Evolutionary conservation across 1,284 basidiomycete genomes (phyloP), one percentile per base, ranked within the genome.

Genomic region (Sutorius eximius): DNA sequence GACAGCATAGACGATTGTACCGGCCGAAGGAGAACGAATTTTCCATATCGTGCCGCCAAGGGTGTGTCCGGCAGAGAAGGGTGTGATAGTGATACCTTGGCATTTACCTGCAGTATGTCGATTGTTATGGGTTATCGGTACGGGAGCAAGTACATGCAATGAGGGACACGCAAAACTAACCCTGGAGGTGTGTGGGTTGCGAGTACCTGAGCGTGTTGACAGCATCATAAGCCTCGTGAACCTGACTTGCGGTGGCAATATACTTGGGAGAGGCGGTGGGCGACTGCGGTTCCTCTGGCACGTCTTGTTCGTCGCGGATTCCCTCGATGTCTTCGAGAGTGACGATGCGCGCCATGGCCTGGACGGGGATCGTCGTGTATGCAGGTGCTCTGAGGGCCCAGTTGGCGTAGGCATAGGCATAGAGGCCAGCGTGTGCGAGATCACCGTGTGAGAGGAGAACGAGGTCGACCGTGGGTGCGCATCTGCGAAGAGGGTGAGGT

Each of bases 21-120:
- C 96, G 9, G 93, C 92, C 0, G 94, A 95, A 2, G 97, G 95
- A 1, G 95, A 98, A 37, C 97, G 88, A 57, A 99, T 90, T 71
- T 98, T 98, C 95, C 95, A 99, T 60, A 99, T 91, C 3, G 95
- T 95, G 47, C 96, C 97, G 61, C 97, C 97, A 18, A 99, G 83
- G 0, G 93, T 93, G 71, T 98, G 95, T 0, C 97, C 97, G 12
- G 95, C 92, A 60, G 92, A 91, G 77, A 97, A 98, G 0, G 97
- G 95, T 16, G 95, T 97, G 58, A 99, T 89, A 0, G 96, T 96
- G 60, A 98, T 78, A 49, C 92, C 91, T 68, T 93, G 91, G 62
- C 89, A 90, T 74, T 92, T 92, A 45, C 91, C 92, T 93, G 52
- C 37, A 36, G 18, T 37, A 45, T 11, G 36, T 51, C 18, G 45